Percentiles rank a stretch among this genome's conserved stretches.
Evolutionary conservation across 805 yeast species (phyloP).

Genomic region (Starmerella gropengiesseri): DNA sequence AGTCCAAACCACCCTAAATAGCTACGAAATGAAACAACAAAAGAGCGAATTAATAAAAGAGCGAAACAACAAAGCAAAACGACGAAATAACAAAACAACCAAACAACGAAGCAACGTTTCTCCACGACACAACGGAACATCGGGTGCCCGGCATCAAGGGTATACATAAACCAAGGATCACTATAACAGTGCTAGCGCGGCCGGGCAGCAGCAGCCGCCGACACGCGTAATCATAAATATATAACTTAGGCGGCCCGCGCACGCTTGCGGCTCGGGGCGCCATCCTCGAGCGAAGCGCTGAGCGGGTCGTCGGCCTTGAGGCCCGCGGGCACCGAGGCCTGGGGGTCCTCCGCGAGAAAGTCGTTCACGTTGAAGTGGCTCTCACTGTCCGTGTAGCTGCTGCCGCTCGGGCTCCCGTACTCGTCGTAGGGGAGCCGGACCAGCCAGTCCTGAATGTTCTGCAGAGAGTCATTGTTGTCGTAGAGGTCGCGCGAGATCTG

Average conservation of each 20-base stretch:
- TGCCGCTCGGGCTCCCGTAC: slow-evolving; percentile 1
- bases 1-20: too few relatives aligned
- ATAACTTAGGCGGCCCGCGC: slow-evolving; percentile 5
- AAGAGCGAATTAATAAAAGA: too few relatives aligned
- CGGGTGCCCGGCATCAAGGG: too few relatives aligned
- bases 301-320: slow-evolving; percentile 1
- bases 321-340: not conserved
- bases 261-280: slow-evolving; percentile 10
- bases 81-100: too few relatives aligned
- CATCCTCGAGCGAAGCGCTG: not conserved
- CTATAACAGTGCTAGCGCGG: not conserved
- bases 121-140: too few relatives aligned
- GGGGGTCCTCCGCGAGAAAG: slow-evolving; percentile 17
- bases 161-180: too few relatives aligned
- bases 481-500: slow-evolving; percentile 16
- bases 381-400: slow-evolving; percentile 8
- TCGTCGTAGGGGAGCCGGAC: slow-evolving; percentile 8
- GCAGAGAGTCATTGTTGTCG: slow-evolving; percentile 15
- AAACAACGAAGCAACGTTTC: too few relatives aligned
- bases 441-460: slow-evolving; percentile 21
- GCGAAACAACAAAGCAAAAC: too few relatives aligned
- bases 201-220: too few relatives aligned
- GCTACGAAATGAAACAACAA: too few relatives aligned
- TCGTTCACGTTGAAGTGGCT: slow-evolving; percentile 23
- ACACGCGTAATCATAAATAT: slow-evolving; percentile 4